A percentile compares a stretch with the other conserved stretches of the same genome.
These are phyloP conservation scores for Hyaloscypha bicolor DNA, from an alignment of 495 filamentous ascomycete species.

Conservation along the genomic window DNA sequence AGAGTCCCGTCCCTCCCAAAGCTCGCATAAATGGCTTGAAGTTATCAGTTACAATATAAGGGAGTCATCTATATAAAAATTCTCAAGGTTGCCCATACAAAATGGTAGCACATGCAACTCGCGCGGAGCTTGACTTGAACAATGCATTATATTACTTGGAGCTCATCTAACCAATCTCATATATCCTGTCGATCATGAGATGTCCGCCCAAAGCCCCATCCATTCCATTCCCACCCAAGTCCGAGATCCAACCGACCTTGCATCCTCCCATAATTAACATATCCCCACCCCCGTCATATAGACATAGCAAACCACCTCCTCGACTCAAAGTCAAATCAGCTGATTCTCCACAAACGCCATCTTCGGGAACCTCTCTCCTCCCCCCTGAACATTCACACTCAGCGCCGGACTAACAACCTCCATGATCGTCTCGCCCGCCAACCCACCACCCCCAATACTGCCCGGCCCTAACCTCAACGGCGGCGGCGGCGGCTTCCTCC, in stretches of 20 bases:
- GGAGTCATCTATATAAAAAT: too few species aligned
- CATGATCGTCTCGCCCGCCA: conserved; percentile 20
- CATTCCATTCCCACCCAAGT: too few species aligned
- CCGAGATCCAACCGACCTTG: background rate
- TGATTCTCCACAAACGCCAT: background rate
- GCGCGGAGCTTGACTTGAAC: background rate
- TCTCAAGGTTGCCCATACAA: too few species aligned
- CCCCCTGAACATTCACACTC: background rate
- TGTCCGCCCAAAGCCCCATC: too few species aligned
- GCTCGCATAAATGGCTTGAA: too few species aligned
- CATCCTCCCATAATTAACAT: background rate
- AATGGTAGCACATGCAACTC: background rate
- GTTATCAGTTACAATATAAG: too few species aligned
- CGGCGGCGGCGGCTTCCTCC: conserved; percentile 7
- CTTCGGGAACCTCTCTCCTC: background rate
- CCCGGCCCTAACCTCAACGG: conserved; percentile 12
- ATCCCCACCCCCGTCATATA: background rate
- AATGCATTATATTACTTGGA: background rate
- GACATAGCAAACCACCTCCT: background rate
- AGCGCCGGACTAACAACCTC: conserved; percentile 15
- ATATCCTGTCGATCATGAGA: background rate
- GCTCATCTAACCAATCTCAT: background rate
- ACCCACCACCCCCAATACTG: conserved; percentile 5
- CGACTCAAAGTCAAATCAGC: background rate
- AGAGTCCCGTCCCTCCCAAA: too few species aligned